Evolutionary conservation across 2,329 filamentous ascomycete genomes (phyloP), one percentile per base, ranked within the genome.

Genomic region (Allantophomopsis lycopodina): DNA sequence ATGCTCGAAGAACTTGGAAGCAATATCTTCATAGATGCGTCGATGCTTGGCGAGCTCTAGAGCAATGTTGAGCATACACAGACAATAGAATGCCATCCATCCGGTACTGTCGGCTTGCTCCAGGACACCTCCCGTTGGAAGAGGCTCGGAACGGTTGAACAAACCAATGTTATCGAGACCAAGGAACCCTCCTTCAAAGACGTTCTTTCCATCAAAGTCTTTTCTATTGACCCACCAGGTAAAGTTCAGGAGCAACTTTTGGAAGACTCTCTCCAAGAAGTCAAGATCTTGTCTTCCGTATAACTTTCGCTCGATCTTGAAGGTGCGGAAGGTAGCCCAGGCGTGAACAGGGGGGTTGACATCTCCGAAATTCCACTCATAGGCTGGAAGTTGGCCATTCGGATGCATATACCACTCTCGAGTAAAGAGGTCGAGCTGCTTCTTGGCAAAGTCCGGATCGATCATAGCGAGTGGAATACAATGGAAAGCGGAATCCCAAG

Each of bases 151-250:
- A 35, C 89, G 83, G 61, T 96, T 96, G 73, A 96, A 96, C 30
- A 96, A 65, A 40, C 91, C 91, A 58, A 96, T 96, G 57, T 96
- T 96, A 72, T 96, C 89, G 39, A 96, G 68, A 35, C 89, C 89
- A 7, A 96, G 67, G 68, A 96, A 96, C 34, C 89, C 89, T 49
- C 89, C 91, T 56, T 96, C 91, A 50, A 96, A 96, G 20, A 96
- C 83, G 54, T 96, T 95, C 65, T 96, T 96, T 52, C 87, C 89
- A 8, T 94, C 85, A 10, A 73, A 72, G 52, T 96, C 89, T 61
- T 96, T 96, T 42, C 89, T 82, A 58, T 96, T 96, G 15, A 95
- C 89, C 89, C 89, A 96, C 91, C 91, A 96, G 4, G 91, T 96
- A 59, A 96, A 96, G 64, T 96, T 96, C 46, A 96, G 69, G 17